Evolutionary conservation across 2,329 filamentous ascomycete genomes (phyloP).

Genomic region (Botrytis porri): DNA sequence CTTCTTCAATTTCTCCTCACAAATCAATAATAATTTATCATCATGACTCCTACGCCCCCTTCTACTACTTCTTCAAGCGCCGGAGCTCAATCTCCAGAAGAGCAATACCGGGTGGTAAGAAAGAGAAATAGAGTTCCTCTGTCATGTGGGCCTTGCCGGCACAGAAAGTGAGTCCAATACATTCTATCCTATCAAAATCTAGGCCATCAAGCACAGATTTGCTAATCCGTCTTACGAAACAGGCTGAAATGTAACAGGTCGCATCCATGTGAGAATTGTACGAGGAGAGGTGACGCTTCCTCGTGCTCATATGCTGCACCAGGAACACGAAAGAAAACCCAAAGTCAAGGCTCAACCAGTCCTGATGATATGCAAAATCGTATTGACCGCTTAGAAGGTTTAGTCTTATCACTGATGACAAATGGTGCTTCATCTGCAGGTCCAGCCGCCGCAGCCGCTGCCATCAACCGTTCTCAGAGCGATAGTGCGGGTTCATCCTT

Average conservation of each 20-base stretch:
- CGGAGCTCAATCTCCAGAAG: conserved; percentile 75
- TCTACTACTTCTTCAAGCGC: conserved; percentile 74
- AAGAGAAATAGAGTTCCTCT: conserved; percentile 90
- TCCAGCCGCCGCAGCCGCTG: conserved; percentile 52
- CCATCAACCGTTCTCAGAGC: conserved; percentile 44
- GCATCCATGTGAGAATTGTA: conserved; percentile 90
- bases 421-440: conserved; percentile 67
- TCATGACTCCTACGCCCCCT: conserved; percentile 73
- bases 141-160: conserved; percentile 86
- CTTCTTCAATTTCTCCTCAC: conserved; percentile 22
- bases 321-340: conserved; percentile 67
- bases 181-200: conserved; percentile 23
- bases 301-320: conserved; percentile 84
- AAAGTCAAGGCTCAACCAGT: conserved; percentile 58
- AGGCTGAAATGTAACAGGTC: conserved; percentile 89
- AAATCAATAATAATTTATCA: conserved; percentile 27
- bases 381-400: conserved; percentile 88
- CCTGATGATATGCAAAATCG: conserved; percentile 98
- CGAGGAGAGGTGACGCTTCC: conserved; percentile 76
- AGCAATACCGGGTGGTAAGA: conserved; percentile 81
- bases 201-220: conserved; percentile 21
- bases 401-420: conserved; percentile 93
- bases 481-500: conserved; percentile 35
- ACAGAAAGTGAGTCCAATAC: conserved; percentile 69
- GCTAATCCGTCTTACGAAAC: conserved; percentile 39